Evolutionary conservation across 257 asterid species (phyloP).

Genomic region (Cordia subcordata): DNA sequence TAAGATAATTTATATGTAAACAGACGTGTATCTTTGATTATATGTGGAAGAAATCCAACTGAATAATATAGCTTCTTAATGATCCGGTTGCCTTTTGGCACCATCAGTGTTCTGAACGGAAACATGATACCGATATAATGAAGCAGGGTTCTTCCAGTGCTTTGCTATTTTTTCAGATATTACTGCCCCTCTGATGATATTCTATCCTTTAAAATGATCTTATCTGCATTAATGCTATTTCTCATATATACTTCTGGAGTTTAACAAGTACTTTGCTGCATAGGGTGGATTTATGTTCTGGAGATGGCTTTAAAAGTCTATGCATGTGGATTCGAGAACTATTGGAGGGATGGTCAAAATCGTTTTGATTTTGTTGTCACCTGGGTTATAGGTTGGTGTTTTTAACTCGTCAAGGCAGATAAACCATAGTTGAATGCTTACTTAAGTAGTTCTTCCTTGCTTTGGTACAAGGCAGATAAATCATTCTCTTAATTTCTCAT

Average conservation of each 20-base stretch:
- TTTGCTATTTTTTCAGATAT: no score
- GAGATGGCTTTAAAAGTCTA: conserved; percentile 89
- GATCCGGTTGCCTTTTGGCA: no score
- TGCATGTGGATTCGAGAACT: conserved; percentile 76
- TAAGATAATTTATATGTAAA: no score
- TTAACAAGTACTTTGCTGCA: conserved; percentile 23
- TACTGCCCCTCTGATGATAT: no score
- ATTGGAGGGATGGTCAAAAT: conserved; percentile 98
- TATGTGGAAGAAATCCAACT: no score
- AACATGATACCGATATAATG: no score
- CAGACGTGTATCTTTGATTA: no score
- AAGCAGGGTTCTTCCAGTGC: no score
- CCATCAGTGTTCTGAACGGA: no score
- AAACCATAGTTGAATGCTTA: background rate
- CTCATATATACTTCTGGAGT: conserved; percentile 8
- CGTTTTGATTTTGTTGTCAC: conserved; percentile 90
- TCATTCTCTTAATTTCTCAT: background rate
- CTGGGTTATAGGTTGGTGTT: conserved; percentile 92
- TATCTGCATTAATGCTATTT: background rate
- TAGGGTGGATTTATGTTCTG: conserved; percentile 96
- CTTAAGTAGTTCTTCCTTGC: no score
- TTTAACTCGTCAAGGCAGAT: conserved; percentile 1
- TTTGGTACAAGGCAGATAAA: no score
- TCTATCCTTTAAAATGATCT: background rate
- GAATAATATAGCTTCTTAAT: no score